phyloP scores from a whole-genome alignment of 2,329 filamentous ascomycete genomes.

The Alternaria sp. region DNA sequence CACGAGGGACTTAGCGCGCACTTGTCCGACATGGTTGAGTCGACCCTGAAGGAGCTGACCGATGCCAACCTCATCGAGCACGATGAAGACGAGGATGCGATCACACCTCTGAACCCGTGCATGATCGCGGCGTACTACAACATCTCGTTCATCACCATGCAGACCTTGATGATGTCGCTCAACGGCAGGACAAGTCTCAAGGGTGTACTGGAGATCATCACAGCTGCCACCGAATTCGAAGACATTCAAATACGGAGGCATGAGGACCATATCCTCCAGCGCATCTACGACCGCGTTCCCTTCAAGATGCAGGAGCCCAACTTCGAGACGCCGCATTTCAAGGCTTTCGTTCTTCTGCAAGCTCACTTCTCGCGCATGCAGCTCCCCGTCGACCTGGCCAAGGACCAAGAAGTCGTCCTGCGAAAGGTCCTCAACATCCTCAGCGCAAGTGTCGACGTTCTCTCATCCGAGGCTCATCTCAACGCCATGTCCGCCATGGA shows the following conservation, averaged over 20 bases:
- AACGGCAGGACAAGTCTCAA: conserved; percentile 91
- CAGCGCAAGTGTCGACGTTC: conserved; percentile 90
- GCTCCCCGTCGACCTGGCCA: conserved; percentile 90
- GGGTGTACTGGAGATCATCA: conserved; percentile 94
- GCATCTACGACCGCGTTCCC: conserved; percentile 91
- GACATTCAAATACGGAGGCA: conserved; percentile 92
- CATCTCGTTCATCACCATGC: conserved; percentile 99
- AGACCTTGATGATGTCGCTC: conserved; percentile 93
- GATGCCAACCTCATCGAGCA: conserved; percentile 96
- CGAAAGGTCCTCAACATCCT: conserved; percentile 85
- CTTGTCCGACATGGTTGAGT: conserved; percentile 92
- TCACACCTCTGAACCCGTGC: conserved; percentile 89
- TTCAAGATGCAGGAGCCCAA: conserved; percentile 90
- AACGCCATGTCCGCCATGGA: conserved; percentile 99
- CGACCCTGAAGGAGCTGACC: conserved; percentile 84
- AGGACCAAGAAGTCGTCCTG: conserved; percentile 90
- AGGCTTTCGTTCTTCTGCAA: conserved; percentile 95
- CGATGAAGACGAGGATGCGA: conserved; percentile 84
- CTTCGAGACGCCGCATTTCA: conserved; percentile 96
- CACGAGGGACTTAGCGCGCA: conserved; percentile 94
- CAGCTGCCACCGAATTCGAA: conserved; percentile 96
- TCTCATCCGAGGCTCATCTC: conserved; percentile 92
- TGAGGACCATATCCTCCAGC: conserved; percentile 83
- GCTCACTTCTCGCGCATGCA: conserved; percentile 98
- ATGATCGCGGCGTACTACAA: conserved; percentile 99